Evolutionary conservation across 345 rosid species (phyloP).

Genomic region (Eucalyptus paniculata): DNA sequence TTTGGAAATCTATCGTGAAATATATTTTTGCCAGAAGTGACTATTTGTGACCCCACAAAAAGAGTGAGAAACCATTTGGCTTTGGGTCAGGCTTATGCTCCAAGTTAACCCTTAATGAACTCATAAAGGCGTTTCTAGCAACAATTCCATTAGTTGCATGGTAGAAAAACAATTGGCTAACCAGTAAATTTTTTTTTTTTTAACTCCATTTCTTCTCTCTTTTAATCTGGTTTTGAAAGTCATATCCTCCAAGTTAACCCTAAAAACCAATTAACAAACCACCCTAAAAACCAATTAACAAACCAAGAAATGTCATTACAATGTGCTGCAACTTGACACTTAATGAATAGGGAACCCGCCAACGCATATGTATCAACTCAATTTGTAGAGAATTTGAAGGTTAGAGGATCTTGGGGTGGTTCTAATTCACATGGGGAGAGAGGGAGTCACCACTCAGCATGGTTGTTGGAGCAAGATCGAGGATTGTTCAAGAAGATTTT

Average conservation of each 20-base stretch:
- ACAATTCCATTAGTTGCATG: background rate
- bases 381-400: background rate
- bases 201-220: background rate
- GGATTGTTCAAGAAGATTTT: accelerated
- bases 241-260: background rate
- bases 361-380: background rate
- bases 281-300: background rate
- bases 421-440: background rate
- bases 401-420: background rate
- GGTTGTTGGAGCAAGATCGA: background rate
- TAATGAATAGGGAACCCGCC: background rate
- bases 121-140: no score
- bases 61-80: background rate
- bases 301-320: background rate
- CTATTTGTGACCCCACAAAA: background rate
- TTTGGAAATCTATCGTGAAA: background rate
- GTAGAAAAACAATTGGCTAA: background rate
- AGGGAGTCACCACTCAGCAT: background rate
- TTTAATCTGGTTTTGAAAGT: background rate
- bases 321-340: background rate
- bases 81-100: background rate
- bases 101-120: background rate
- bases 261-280: no score
- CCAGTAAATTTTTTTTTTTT: background rate
- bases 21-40: background rate